Base-by-base conservation (phyloP, 345 rosid species). In the Acer campestre region DNA sequence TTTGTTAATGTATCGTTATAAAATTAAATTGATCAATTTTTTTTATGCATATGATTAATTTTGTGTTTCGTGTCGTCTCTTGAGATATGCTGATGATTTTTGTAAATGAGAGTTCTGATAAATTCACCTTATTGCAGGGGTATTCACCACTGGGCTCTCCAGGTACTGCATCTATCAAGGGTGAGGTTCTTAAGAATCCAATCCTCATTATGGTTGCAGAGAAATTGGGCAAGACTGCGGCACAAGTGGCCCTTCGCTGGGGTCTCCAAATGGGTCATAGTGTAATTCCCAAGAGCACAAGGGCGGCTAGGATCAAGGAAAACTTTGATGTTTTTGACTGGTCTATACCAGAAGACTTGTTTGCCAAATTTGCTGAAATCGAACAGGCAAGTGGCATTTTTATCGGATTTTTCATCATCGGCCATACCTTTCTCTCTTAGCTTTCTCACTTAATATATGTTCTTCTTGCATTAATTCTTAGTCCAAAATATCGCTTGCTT, bases 181-280 rank as follows among this genome's bases (percentile, higher is more conserved):
- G 66, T 55, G 68, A 87, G 70, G 90, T 91, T 72, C 87, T 89
- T 8, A 81, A 88, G 82, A 68, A 88, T 74, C 83, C 82, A 0
- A 38, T 82, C 44, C 78, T 89, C 0, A 10, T 25, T 0, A 77
- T 65, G 82, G 89, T 87, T 72, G 89, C 89, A n/a, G 86, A 88
- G 80, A 82, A 88, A 82, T 75, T 85, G 38, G 86, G 93, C 59
- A 89, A 68, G 74, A 69, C 86, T 51, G 80, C 88, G 0, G 93
- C 93, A 59, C 89, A 91, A 82, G 92, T 89, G 42, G 92, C 92
- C 69, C 84, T 88, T 4, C 90, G 92, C 1, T 91, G 93, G 95
- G 95, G 90, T 31, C 82, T 89, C 6, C 92, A 88, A 76, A 75
- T 71, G 82, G 93, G 92, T 61, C 89, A 89, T 56, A 91, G 91